A percentile compares a stretch with the other conserved stretches of the same genome.
Evolutionary conservation across 1,284 basidiomycete species (phyloP).

Genomic region (Xanthoconium separans): DNA sequence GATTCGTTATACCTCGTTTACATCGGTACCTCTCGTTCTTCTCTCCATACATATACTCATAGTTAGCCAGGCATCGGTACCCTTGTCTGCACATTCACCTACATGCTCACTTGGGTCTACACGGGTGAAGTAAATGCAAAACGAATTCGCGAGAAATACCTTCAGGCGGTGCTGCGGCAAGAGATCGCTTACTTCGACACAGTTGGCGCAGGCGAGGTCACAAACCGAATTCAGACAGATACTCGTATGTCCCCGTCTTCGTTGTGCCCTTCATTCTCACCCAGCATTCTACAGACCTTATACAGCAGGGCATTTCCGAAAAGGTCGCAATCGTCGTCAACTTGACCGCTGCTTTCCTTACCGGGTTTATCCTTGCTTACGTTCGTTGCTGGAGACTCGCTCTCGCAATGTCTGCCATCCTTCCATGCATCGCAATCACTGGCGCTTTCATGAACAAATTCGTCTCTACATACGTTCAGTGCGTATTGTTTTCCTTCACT

Average conservation of each 20-base stretch:
- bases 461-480: constrained; percentile 72
- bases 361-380: constrained; percentile 77
- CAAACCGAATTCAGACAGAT: constrained; percentile 55
- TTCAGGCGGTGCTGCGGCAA: constrained; percentile 76
- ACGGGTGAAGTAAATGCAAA: constrained; percentile 89
- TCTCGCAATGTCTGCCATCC: constrained; percentile 81
- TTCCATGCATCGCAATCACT: constrained; percentile 84
- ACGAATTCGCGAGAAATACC: constrained; percentile 75
- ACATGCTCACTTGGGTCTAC: constrained; percentile 89
- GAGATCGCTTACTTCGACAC: constrained; percentile 91
- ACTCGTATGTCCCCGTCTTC: constrained; percentile 53
- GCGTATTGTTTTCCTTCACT: constrained; percentile 31
- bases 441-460: constrained; percentile 81
- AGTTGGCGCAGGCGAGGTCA: constrained; percentile 92
- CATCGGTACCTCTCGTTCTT: constrained; percentile 55
- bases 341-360: constrained; percentile 67
- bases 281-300: neutral
- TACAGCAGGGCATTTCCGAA: constrained; percentile 54
- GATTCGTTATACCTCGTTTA: constrained; percentile 65
- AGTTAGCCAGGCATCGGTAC: constrained; percentile 53
- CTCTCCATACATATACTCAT: neutral
- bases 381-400: constrained; percentile 81
- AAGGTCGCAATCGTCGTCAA: constrained; percentile 74
- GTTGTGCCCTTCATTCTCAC: neutral
- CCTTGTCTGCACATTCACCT: constrained; percentile 66